phyloP scores from a whole-genome alignment of 768 basidiomycete species.

The Scleroderma bovista region DNA sequence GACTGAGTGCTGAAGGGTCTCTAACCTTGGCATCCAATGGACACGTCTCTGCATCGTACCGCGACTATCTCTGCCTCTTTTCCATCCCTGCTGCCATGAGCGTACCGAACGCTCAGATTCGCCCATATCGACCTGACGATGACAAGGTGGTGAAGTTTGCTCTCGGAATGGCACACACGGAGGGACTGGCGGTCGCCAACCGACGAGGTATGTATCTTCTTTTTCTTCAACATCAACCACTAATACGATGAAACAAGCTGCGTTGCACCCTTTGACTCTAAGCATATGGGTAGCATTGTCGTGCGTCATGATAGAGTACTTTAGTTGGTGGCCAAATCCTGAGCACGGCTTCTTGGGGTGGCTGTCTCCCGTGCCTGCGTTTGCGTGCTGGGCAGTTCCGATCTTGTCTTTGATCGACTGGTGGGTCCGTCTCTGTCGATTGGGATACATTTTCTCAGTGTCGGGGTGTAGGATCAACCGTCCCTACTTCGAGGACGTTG shows the following conservation, averaged over 20 bases:
- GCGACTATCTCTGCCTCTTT: neutral
- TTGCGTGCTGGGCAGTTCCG: conserved; percentile 58
- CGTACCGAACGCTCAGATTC: conserved; percentile 44
- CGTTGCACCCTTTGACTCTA: conserved; percentile 57
- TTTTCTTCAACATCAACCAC: neutral
- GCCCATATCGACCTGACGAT: conserved; percentile 46
- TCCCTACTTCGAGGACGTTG: conserved; percentile 53
- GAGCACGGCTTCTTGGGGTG: conserved; percentile 43
- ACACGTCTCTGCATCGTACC: too few relatives aligned
- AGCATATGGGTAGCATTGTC: conserved; percentile 59
- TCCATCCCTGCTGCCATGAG: conserved; percentile 29
- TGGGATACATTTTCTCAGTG: neutral
- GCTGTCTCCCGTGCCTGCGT: conserved; percentile 57
- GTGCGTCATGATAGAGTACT: conserved; percentile 48
- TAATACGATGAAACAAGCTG: conserved; percentile 26
- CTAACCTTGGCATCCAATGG: neutral
- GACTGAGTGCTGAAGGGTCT: neutral
- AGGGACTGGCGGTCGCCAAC: conserved; percentile 64
- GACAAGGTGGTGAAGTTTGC: conserved; percentile 57
- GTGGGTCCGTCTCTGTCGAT: conserved; percentile 32
- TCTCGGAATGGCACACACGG: conserved; percentile 62
- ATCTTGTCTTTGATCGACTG: conserved; percentile 67
- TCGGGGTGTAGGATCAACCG: conserved; percentile 55
- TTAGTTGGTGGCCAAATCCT: conserved; percentile 64
- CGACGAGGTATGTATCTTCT: conserved; percentile 35